A percentile compares a stretch with the other conserved stretches of the same genome.
Conservation (phyloP, 306 rosid species). For the Morella rubra region DNA sequence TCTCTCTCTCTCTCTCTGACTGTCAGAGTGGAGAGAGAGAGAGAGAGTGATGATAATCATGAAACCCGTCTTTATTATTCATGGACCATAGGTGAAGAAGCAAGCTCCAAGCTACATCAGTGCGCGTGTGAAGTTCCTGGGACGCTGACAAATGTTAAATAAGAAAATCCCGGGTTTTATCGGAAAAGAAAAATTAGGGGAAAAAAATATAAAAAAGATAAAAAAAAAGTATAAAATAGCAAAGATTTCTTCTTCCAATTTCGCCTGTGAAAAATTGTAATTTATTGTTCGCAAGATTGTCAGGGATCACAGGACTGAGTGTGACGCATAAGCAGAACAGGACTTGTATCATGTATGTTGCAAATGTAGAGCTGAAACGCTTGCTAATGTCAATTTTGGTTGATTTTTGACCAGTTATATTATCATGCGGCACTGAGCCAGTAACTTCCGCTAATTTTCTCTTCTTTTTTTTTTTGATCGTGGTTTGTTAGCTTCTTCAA, state of each 20-base stretch:
- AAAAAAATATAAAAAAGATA: background rate
- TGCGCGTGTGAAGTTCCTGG: background rate
- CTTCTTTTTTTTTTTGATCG: background rate
- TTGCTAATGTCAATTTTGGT: no score
- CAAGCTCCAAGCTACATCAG: background rate
- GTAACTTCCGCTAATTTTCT: background rate
- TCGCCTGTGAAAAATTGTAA: no score
- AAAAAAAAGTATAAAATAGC: no score
- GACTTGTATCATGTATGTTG: no score
- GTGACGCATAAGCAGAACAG: no score
- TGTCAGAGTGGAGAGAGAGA: slow-evolving; percentile 5
- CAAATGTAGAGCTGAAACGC: no score
- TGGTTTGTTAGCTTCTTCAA: background rate
- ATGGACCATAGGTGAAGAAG: background rate
- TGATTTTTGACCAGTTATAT: no score
- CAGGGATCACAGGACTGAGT: no score
- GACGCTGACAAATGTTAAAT: no score
- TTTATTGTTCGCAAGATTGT: no score
- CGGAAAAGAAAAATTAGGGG: background rate
- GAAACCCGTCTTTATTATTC: slow-evolving; percentile 5
- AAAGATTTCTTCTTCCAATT: no score
- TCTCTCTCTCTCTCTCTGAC: slow-evolving; percentile 18
- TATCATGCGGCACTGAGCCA: no score
- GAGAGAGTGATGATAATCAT: slow-evolving; percentile 22
- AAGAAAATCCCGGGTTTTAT: background rate